Percentiles rank a stretch among this genome's conserved stretches.
Conservation (phyloP, 1,284 basidiomycete species). For the Tremellales sp. region DNA sequence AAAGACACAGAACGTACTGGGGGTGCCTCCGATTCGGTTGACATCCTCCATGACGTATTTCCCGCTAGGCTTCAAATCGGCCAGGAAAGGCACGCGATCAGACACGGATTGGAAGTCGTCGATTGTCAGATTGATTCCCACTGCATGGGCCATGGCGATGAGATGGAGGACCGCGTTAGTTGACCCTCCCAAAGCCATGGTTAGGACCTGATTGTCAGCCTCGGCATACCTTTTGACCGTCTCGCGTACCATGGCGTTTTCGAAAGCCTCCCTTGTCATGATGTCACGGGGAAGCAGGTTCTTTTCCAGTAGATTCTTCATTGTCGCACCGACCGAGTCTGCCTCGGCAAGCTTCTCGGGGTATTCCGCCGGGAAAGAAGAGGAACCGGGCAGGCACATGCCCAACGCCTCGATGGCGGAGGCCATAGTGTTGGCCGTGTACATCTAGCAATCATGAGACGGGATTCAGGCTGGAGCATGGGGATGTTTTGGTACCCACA, state of each 20-base stretch:
- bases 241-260: constrained; percentile 80
- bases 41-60: constrained; percentile 97
- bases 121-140: constrained; percentile 79
- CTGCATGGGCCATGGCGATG: constrained; percentile 87
- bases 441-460: constrained; percentile 48
- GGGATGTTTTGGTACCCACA: too few relatives aligned
- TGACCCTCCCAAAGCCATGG: constrained; percentile 90
- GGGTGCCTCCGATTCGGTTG: constrained; percentile 85
- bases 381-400: constrained; percentile 95
- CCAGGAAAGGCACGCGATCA: constrained; percentile 86
- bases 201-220: constrained; percentile 61
- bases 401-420: constrained; percentile 87
- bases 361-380: constrained; percentile 89
- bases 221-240: background rate
- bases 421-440: constrained; percentile 96
- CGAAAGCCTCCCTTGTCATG: constrained; percentile 92
- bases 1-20: constrained; percentile 45
- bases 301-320: constrained; percentile 81
- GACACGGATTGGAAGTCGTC: constrained; percentile 90
- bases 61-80: constrained; percentile 90
- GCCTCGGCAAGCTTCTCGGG: constrained; percentile 74
- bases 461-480: background rate
- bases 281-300: constrained; percentile 92
- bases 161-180: constrained; percentile 92
- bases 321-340: constrained; percentile 68